These are phyloP conservation scores for Calonectria naviculata DNA, from an alignment of 2,329 filamentous ascomycete genomes.

Conservation along the genomic window DNA sequence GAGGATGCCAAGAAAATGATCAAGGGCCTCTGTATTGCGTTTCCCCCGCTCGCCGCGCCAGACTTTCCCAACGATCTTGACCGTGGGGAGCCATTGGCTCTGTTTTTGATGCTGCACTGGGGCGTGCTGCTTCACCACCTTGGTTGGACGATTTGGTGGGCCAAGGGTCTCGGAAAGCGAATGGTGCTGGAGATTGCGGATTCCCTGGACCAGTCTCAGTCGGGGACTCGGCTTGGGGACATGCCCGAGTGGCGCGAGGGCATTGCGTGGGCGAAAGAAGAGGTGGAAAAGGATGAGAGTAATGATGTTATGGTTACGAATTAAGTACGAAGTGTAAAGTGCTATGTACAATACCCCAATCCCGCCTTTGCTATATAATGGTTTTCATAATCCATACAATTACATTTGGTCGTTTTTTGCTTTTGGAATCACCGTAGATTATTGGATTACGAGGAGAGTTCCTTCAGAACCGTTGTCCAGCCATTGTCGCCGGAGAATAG, in stretches of 20 bases:
- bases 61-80: constrained; percentile 45
- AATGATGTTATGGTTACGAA: neutral
- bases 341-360: neutral
- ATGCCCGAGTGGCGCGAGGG: constrained; percentile 30
- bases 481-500: constrained; percentile 25
- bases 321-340: neutral
- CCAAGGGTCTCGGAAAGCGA: constrained; percentile 32
- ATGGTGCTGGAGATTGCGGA: constrained; percentile 37
- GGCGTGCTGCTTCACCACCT: constrained; percentile 45
- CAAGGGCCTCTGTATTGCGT: constrained; percentile 45
- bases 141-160: constrained; percentile 39
- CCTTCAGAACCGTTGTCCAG: constrained; percentile 24
- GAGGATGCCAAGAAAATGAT: constrained; percentile 46
- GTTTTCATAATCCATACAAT: neutral
- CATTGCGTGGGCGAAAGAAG: constrained; percentile 33
- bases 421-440: neutral
- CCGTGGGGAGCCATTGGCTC: constrained; percentile 45
- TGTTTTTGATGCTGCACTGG: constrained; percentile 52
- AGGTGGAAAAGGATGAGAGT: constrained; percentile 23
- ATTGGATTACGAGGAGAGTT: neutral
- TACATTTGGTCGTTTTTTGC: neutral
- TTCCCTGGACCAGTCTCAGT: neutral
- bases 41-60: constrained; percentile 43
- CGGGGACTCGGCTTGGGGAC: constrained; percentile 8
- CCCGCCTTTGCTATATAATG: neutral